Evolutionary conservation across 2,329 filamentous ascomycete species (phyloP), one percentile per base, ranked within the genome.

Genomic region (Colletotrichum coccodes): DNA sequence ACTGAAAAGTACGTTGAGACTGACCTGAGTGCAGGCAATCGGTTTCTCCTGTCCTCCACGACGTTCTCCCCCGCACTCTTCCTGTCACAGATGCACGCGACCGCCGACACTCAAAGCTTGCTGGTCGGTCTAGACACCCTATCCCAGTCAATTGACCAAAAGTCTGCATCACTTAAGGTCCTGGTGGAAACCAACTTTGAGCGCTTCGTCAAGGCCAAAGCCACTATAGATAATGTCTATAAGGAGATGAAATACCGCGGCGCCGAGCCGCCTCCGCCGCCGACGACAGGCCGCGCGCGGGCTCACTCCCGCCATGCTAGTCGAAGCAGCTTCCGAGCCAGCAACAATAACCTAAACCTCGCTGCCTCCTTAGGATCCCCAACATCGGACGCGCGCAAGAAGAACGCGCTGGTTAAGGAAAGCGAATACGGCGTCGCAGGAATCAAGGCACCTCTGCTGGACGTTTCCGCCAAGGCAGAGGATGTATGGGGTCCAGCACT

Each of bases 181-280:
- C 87, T 99, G 21, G 96, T 99, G 28, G 96, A 99, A 80, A 95
- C 94, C 72, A 99, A 99, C 79, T 99, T 99, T 77, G 97, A 99
- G 81, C 92, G 95, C 72, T 99, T 99, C 83, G 96, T 99, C 64
- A 92, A 94, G 71, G 96, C 96, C 49, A 99, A 99, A 80, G 94
- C 95, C 21, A 98, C 95, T 8, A 98, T 99, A 75, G 96, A 99
- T 82, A 97, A 97, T 81, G 96, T 99, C 60, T 99, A 99, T 82
- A 97, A 91, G 71, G 96, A 99, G 80, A 99, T 99, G 96, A 97
- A 89, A 86, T 95, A 84, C 73, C 85, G 88, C 53, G 90, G 90
- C 12, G 83, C 78, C 26, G 89, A 91, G 53, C 85, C 86, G 6
- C 80, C 82, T 3, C 79, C 83, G 5, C 76, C 81, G 8, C 63